Conservation (phyloP, 2,329 filamentous ascomycete genomes). For the Alternaria conjuncta region DNA sequence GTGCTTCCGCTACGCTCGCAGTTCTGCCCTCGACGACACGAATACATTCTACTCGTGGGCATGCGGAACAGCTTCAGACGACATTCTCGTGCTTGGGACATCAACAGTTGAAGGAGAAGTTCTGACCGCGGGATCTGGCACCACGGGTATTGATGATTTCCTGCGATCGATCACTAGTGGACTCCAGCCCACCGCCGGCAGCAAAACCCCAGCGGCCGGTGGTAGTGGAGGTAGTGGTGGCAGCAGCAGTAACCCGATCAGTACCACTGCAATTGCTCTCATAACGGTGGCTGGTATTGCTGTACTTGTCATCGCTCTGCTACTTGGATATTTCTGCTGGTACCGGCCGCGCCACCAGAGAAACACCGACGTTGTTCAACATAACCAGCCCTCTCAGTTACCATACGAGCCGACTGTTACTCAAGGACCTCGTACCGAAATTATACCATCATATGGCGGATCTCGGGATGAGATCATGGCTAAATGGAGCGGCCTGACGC, state of each 20-base stretch:
- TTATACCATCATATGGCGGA: not conserved
- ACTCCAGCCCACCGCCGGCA: not conserved
- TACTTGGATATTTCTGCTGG: not conserved
- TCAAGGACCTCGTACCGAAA: not conserved
- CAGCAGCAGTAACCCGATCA: not conserved
- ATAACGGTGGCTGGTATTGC: conserved; percentile 1
- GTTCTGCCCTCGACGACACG: not conserved
- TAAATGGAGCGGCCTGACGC: not conserved
- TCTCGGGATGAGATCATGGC: not conserved
- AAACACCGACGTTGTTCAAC: not conserved
- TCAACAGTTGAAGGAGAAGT: not conserved
- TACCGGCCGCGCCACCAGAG: too few species aligned
- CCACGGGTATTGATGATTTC: not conserved
- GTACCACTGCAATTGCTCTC: not conserved
- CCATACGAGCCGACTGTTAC: not conserved
- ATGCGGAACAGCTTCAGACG: conserved; percentile 6
- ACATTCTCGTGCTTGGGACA: conserved; percentile 5
- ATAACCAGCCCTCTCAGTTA: not conserved
- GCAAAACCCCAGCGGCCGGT: not conserved
- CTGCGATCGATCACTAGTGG: not conserved
- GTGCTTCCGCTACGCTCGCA: conserved; percentile 6
- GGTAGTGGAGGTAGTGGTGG: not conserved
- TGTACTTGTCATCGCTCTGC: not conserved
- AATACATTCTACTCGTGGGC: conserved; percentile 3
- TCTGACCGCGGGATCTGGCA: not conserved